These are phyloP conservation scores for Candida glucosophila DNA, from an alignment of 1,139 yeast genomes.

Conservation along the genomic window DNA sequence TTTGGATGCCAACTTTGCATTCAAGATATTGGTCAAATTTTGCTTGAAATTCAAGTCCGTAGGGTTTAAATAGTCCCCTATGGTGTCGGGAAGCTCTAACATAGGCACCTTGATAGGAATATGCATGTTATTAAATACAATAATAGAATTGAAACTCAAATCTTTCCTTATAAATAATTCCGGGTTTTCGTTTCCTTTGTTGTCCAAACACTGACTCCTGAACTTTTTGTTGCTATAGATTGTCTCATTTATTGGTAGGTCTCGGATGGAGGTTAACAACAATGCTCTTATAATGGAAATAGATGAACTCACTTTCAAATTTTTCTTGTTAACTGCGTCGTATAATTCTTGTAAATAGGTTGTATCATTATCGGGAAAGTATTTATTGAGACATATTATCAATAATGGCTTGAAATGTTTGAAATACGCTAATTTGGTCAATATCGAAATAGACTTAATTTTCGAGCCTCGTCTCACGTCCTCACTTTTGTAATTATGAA, in stretches of 20 bases:
- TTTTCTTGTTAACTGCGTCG: slow-evolving; percentile 25
- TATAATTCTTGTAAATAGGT: slow-evolving; percentile 20
- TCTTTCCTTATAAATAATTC: slow-evolving; percentile 37
- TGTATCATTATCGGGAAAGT: slow-evolving; percentile 21
- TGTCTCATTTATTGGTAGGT: slow-evolving; percentile 38
- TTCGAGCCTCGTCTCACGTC: slow-evolving; percentile 44
- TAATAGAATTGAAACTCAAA: slow-evolving; percentile 33
- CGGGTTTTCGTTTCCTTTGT: slow-evolving; percentile 14
- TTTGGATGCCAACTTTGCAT: slow-evolving; percentile 22
- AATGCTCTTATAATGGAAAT: slow-evolving; percentile 28
- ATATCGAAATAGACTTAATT: slow-evolving; percentile 47
- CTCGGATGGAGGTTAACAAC: slow-evolving; percentile 36
- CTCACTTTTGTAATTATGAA: slow-evolving; percentile 40
- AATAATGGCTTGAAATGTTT: slow-evolving; percentile 54
- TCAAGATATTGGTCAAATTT: slow-evolving; percentile 29
- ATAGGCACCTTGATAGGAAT: slow-evolving; percentile 38
- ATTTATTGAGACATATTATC: slow-evolving; percentile 44
- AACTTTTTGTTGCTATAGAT: slow-evolving; percentile 33
- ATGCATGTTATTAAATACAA: slow-evolving; percentile 30
- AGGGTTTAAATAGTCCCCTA: slow-evolving; percentile 41
- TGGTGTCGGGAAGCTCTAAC: slow-evolving; percentile 31
- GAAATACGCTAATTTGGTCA: slow-evolving; percentile 43
- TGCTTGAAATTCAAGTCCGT: slow-evolving; percentile 37
- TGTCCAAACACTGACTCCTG: slow-evolving; percentile 29
- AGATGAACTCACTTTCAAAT: slow-evolving; percentile 17